These are phyloP conservation scores for Acanthamoeba culbertsoni DNA, from an alignment of 208 protist species.

Conservation along the genomic window DNA sequence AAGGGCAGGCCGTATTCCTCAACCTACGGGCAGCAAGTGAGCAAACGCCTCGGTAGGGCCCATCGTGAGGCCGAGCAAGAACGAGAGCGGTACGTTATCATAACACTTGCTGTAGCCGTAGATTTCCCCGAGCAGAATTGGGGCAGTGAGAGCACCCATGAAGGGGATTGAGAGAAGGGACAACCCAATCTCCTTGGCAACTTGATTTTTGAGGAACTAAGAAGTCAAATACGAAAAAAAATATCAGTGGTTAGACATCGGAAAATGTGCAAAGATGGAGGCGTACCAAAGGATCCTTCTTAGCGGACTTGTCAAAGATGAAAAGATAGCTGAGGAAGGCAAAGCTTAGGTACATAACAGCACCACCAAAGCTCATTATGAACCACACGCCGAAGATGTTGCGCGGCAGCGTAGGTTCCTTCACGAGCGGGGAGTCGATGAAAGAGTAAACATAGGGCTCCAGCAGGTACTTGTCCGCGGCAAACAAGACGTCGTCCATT, in stretches of 20 bases:
- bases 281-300: not conserved
- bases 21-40: constrained; percentile 25
- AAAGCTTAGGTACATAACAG: constrained; percentile 63
- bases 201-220: not conserved
- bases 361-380: constrained; percentile 3
- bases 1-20: constrained; percentile 86
- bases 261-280: not conserved
- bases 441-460: not conserved
- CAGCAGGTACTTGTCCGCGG: not conserved
- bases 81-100: not conserved
- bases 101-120: constrained; percentile 48
- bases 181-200: constrained; percentile 5
- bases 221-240: not conserved
- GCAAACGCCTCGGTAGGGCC: not conserved
- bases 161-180: constrained; percentile 49
- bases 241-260: not conserved
- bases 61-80: not conserved
- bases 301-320: constrained; percentile 32
- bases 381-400: constrained; percentile 29
- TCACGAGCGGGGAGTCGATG: constrained; percentile 43
- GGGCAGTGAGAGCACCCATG: constrained; percentile 43
- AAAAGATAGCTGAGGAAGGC: constrained; percentile 64
- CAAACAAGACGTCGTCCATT: constrained; percentile 3
- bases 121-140: constrained; percentile 47
- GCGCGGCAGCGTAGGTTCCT: not conserved